A percentile compares a stretch with the other conserved stretches of the same genome.
Evolutionary conservation across 163 green algal genomes (phyloP).

Genomic region (Chlorella variabilis): DNA sequence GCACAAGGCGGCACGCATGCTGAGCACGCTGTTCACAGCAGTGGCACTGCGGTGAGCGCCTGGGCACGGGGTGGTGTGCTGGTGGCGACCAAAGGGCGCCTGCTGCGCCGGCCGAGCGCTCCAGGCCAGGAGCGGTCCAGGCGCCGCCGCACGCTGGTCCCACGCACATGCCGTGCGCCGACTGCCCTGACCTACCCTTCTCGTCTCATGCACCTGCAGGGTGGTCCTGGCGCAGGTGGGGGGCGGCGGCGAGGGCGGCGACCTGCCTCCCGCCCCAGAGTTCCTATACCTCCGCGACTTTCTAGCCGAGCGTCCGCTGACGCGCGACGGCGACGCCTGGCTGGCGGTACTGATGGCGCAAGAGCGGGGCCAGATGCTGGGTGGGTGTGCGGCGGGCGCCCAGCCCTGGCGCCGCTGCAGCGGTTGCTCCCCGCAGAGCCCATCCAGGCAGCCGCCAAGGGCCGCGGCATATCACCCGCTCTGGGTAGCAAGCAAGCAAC

Average conservation of each 20-base stretch:
- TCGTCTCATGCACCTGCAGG: conserved; percentile 32
- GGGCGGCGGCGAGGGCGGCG: conserved; percentile 50
- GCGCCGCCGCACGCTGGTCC: too few species aligned
- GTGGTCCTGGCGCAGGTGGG: conserved; percentile 74
- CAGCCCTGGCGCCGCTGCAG: too few species aligned
- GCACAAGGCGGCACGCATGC: conserved; percentile 53
- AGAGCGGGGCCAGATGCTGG: conserved; percentile 61
- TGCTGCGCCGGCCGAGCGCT: too few species aligned
- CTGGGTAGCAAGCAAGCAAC: too few species aligned
- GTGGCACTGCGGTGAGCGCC: conserved; percentile 57
- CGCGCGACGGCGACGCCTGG: conserved; percentile 68
- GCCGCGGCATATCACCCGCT: too few species aligned
- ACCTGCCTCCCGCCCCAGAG: conserved; percentile 47
- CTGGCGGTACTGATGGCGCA: conserved; percentile 59
- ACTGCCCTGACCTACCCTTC: not conserved
- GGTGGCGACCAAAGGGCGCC: not conserved
- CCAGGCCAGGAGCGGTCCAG: not conserved
- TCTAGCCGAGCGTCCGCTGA: conserved; percentile 54
- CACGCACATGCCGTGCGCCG: too few species aligned
- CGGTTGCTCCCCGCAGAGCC: too few species aligned
- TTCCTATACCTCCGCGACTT: conserved; percentile 56
- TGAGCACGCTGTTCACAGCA: conserved; percentile 75
- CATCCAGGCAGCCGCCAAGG: too few species aligned
- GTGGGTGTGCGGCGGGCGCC: conserved; percentile 49
- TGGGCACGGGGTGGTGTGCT: too few species aligned